A percentile compares a stretch with the other conserved stretches of the same genome.
These are phyloP conservation scores for Eutypa lata DNA, from an alignment of 2,329 filamentous ascomycete species.

Conservation along the genomic window DNA sequence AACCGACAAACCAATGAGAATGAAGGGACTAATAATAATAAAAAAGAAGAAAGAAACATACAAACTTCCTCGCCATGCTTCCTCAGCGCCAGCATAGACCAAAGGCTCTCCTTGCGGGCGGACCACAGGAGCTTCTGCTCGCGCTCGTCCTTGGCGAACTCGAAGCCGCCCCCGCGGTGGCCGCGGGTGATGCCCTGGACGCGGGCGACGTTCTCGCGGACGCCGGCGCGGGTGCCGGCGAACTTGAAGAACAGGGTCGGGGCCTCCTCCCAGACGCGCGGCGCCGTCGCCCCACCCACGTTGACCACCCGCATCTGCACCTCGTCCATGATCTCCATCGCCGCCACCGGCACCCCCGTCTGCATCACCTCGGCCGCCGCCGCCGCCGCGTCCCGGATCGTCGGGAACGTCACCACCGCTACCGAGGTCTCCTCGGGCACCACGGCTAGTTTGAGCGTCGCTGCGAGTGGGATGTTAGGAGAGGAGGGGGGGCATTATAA, in stretches of 20 bases:
- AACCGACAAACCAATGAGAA: too few species aligned
- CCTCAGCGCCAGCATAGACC: conserved; percentile 73
- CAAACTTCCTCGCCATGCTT: conserved; percentile 68
- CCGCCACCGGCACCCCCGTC: conserved; percentile 68
- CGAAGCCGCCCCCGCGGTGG: conserved; percentile 65
- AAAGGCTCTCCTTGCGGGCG: conserved; percentile 78
- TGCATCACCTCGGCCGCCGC: conserved; percentile 76
- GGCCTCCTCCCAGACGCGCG: conserved; percentile 67
- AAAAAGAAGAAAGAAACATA: conserved; percentile 49
- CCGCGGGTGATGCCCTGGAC: conserved; percentile 65
- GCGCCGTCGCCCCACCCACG: conserved; percentile 65
- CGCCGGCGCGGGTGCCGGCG: conserved; percentile 73
- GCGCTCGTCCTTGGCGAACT: conserved; percentile 69
- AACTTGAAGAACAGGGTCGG: conserved; percentile 86
- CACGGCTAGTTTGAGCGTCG: conserved; percentile 75
- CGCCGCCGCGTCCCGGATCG: conserved; percentile 70
- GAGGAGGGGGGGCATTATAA: too few species aligned
- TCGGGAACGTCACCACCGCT: conserved; percentile 76
- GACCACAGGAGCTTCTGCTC: conserved; percentile 78
- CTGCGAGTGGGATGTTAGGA: conserved; percentile 28
- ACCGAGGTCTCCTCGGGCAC: conserved; percentile 74
- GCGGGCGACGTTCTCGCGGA: conserved; percentile 70
- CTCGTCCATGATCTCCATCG: conserved; percentile 86
- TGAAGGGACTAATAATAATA: too few species aligned
- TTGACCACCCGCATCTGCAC: conserved; percentile 85